Base-by-base conservation (phyloP, 176 grass and related monocot genomes). In the Echinochloa phyllopogon region DNA sequence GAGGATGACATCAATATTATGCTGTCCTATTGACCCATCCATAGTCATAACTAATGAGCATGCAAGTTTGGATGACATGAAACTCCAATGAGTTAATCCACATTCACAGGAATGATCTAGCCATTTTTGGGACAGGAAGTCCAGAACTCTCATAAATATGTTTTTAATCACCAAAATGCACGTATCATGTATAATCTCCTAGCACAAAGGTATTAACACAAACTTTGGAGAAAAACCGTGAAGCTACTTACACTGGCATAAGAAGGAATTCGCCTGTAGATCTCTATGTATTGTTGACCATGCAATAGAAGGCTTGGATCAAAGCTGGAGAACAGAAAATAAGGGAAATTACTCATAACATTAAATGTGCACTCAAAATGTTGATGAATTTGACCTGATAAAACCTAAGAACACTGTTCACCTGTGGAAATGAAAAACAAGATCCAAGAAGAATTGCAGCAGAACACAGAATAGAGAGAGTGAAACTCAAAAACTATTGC, bases 251-350 rank as follows among this genome's bases (percentile, higher is more conserved):
- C 96, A 82, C 20, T 92, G 48, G 85, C 69, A 64, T 40, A 73
- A 23, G 96, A 92, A 86, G 93, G 96, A 76, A 98, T 89, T 75
- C 87, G 76, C 71, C 48, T 85, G 50, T 90, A 90, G 36, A 98
- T 88, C 80, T 98, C 93, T 69, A 98, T 98, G 87, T 98, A 98
- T n/a, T 98, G 96, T 82, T 98, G 96, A 74, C 93, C 93, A 33
- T 98, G 96, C 83, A 98, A 89, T 80, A 98, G 62, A 81, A 98
- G 91, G 29, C 73, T 90, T 75, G 69, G 76, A 86, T 98, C 93
- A 49, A 89, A 87, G 77, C 93, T 98, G 77, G 67, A 88, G 80
- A 86, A 80, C 27, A 77, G 12, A 84, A 59, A 77, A 78, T 2
- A 89, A 33, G 27, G 16, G 10, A 47, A 85, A 57, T 33, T 57